Evolutionary conservation across 192 early-diverging fungal species (phyloP).

Genomic region (Backusella westeae): DNA sequence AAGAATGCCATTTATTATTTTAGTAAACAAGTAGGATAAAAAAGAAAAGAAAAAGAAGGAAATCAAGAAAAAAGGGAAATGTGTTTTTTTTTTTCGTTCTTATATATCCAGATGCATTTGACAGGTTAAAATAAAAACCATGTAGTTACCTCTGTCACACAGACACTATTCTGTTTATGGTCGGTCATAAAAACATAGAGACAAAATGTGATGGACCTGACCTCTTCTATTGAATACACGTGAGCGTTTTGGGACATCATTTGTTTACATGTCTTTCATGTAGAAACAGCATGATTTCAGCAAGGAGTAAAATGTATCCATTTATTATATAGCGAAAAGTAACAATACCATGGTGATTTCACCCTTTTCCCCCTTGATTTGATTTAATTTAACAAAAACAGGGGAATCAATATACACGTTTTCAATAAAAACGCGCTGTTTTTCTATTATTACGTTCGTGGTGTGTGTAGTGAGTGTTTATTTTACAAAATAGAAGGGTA

Average conservation of each 20-base stretch:
- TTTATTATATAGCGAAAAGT: no score
- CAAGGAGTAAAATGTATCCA: not conserved
- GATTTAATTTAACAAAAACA: no score
- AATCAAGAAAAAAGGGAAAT: not conserved
- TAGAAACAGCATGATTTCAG: not conserved
- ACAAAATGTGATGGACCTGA: not conserved
- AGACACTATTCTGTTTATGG: not conserved
- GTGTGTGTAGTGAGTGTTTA: not conserved
- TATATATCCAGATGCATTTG: not conserved
- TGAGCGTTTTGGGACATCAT: not conserved
- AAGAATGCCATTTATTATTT: slow-evolving; percentile 14
- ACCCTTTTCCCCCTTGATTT: no score
- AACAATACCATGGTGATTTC: no score
- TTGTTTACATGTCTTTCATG: not conserved
- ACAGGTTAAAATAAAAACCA: not conserved
- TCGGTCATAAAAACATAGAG: not conserved
- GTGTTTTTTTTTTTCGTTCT: not conserved
- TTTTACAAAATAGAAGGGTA: not conserved
- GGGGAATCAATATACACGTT: not conserved
- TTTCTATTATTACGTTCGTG: no score
- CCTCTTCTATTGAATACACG: not conserved
- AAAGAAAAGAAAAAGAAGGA: not conserved
- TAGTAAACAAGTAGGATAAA: not conserved
- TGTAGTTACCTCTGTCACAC: not conserved
- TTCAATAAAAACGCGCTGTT: not conserved